Conservation (phyloP, 139 green algal species). For the Axilococcus clingmanii region DNA sequence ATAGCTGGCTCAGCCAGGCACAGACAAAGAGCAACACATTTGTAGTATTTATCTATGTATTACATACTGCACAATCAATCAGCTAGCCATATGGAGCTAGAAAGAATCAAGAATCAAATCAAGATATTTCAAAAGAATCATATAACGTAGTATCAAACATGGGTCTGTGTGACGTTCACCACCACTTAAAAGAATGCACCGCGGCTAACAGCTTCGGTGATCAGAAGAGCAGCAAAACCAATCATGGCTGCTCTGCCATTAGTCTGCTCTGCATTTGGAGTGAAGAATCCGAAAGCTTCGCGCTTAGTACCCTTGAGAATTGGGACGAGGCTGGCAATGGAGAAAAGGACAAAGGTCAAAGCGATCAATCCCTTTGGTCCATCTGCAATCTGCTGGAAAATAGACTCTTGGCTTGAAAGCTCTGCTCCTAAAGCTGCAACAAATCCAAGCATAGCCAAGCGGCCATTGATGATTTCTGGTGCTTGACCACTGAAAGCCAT, state of each 20-base stretch:
- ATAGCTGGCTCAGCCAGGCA: too few relatives aligned
- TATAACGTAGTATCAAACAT: too few relatives aligned
- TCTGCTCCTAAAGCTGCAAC: conserved; percentile 31
- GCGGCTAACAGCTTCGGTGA: conserved; percentile 20
- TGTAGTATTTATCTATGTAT: too few relatives aligned
- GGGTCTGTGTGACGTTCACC: too few relatives aligned
- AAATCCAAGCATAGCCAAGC: conserved; percentile 47
- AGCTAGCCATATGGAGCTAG: too few relatives aligned
- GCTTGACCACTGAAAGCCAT: conserved; percentile 40
- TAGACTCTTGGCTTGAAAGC: conserved; percentile 22
- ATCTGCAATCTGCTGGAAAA: conserved; percentile 24
- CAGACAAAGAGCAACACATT: too few relatives aligned
- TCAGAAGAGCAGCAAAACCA: conserved; percentile 29
- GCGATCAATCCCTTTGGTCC: conserved; percentile 21
- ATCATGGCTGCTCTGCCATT: conserved; percentile 45
- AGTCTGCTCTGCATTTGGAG: conserved; percentile 22
- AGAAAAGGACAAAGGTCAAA: conserved; percentile 15
- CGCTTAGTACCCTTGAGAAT: conserved; percentile 15
- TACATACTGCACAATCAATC: too few relatives aligned
- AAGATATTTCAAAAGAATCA: too few relatives aligned
- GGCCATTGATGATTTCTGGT: conserved; percentile 50
- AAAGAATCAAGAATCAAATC: too few relatives aligned
- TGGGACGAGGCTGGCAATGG: conserved; percentile 4
- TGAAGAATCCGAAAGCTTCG: conserved; percentile 21
- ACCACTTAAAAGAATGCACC: conserved; percentile 25